phyloP scores from a whole-genome alignment of 257 asterid genomes.

The Ocimum tenuiflorum region DNA sequence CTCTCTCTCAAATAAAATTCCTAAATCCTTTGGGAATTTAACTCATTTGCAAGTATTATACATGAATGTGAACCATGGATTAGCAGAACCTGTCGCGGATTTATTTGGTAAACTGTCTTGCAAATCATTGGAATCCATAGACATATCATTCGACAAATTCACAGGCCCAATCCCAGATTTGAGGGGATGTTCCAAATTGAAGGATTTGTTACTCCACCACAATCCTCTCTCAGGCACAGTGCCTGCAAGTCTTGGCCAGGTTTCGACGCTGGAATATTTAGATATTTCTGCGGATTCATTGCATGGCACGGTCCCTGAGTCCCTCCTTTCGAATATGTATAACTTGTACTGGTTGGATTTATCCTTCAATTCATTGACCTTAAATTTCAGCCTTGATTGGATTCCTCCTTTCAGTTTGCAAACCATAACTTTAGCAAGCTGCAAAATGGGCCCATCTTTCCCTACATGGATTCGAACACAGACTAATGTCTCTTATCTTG shows the following conservation, averaged over 20 bases:
- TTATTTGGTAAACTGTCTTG: background rate
- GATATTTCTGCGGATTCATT: too few relatives aligned
- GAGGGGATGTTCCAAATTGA: too few relatives aligned
- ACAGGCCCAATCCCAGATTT: too few relatives aligned
- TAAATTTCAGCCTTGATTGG: constrained; percentile 20
- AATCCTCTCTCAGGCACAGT: too few relatives aligned
- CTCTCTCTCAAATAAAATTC: constrained; percentile 23
- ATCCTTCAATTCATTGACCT: background rate
- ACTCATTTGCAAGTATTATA: background rate
- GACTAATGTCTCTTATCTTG: constrained; percentile 5
- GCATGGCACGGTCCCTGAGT: too few relatives aligned
- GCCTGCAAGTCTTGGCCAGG: too few relatives aligned
- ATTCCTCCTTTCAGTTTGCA: constrained; percentile 26
- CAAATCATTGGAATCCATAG: background rate
- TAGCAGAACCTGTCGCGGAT: constrained; percentile 5
- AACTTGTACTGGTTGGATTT: too few relatives aligned
- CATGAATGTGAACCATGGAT: background rate
- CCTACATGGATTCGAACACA: constrained; percentile 38
- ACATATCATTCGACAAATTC: constrained; percentile 7
- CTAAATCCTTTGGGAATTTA: constrained; percentile 16
- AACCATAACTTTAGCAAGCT: constrained; percentile 8
- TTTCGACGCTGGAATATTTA: too few relatives aligned
- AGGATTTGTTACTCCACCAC: too few relatives aligned
- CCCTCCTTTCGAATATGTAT: too few relatives aligned
- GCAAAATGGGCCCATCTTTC: constrained; percentile 30